Base-by-base conservation (phyloP, 805 yeast species). In the Candida multigemmis region DNA sequence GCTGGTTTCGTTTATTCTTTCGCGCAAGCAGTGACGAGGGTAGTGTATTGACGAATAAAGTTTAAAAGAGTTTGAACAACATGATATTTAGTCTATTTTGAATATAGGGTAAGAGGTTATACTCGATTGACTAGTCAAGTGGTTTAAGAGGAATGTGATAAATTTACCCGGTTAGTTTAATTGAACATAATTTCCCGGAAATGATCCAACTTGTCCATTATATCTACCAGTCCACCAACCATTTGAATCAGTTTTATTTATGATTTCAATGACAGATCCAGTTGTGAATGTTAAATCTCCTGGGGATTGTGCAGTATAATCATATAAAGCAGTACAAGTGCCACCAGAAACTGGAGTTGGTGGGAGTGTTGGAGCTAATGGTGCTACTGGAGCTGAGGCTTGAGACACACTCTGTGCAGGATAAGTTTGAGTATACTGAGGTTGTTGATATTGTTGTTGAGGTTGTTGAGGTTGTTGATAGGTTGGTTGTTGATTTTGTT, bases 151-250 rank as follows among this genome's bases (percentile, higher is more conserved):
- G n/a, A n/a, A n/a, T n/a, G n/a, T n/a, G n/a, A n/a, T n/a, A n/a
- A n/a, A n/a, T n/a, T n/a, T n/a, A n/a, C n/a, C n/a, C n/a, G n/a
- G n/a, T 24, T 35, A 48, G 31, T 74, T 74, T 40, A 84, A 51
- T 50, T 81, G 89, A 15, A 91, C 98, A 45, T 91, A 91, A 49
- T 89, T 91, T 7, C 96, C 98, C 5, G 98, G 98, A 63, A 93
- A 91, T 7, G 77, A 80, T 32, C 98, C 98, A 33, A 79, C 77
- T 33, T 66, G 78, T 6, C 96, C 96, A 42, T 85, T 83, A 36
- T 70, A 60, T 21, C 67, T 58, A 9, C 98, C 98, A 0, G 96
- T 85, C 98, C 98, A 91, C 98, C 98, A 91, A 5, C 94, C 98
- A 44, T 84, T 85, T 28, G 77, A 68, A 49, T 86, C 95, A 1